A percentile compares a stretch with the other conserved stretches of the same genome.
These are phyloP conservation scores for Multifurca ochricompacta DNA, from an alignment of 768 basidiomycete genomes.

Conservation along the genomic window DNA sequence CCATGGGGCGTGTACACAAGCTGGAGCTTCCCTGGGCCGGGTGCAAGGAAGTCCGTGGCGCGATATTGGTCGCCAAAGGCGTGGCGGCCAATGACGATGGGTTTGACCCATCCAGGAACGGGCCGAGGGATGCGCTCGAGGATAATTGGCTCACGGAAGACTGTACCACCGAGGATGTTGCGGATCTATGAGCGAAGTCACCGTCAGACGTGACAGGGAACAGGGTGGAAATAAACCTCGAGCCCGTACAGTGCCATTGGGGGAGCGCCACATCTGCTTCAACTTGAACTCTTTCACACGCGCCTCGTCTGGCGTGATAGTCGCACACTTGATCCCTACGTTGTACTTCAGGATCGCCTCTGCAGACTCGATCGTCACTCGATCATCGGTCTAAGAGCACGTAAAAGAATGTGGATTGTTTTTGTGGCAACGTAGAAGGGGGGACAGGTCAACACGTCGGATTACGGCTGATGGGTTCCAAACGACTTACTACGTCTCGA, in stretches of 20 bases:
- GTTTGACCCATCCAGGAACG: slow-evolving; percentile 94
- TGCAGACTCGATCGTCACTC: slow-evolving; percentile 88
- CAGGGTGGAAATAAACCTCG: not conserved
- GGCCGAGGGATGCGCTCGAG: slow-evolving; percentile 85
- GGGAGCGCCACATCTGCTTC: slow-evolving; percentile 98
- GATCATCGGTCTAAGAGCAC: slow-evolving; percentile 70
- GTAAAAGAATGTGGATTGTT: not conserved
- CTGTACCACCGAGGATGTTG: slow-evolving; percentile 96
- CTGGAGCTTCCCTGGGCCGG: slow-evolving; percentile 90
- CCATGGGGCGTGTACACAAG: slow-evolving; percentile 81
- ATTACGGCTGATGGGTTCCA: too few relatives aligned
- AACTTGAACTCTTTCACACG: slow-evolving; percentile 95
- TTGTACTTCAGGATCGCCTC: slow-evolving; percentile 91
- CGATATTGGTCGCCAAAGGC: slow-evolving; percentile 98
- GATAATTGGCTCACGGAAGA: slow-evolving; percentile 98
- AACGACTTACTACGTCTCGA: slow-evolving; percentile 64
- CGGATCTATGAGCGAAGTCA: slow-evolving; percentile 52
- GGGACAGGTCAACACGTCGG: not conserved
- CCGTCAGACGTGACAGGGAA: slow-evolving; percentile 5
- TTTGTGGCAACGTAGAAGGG: not conserved
- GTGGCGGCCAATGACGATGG: slow-evolving; percentile 63
- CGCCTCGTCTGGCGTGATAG: slow-evolving; percentile 97
- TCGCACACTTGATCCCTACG: slow-evolving; percentile 98
- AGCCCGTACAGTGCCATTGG: slow-evolving; percentile 78
- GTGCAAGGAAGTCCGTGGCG: slow-evolving; percentile 86